phyloP scores from a whole-genome alignment of 2,329 filamentous ascomycete species.

The Chaetomiaceae sp. region DNA sequence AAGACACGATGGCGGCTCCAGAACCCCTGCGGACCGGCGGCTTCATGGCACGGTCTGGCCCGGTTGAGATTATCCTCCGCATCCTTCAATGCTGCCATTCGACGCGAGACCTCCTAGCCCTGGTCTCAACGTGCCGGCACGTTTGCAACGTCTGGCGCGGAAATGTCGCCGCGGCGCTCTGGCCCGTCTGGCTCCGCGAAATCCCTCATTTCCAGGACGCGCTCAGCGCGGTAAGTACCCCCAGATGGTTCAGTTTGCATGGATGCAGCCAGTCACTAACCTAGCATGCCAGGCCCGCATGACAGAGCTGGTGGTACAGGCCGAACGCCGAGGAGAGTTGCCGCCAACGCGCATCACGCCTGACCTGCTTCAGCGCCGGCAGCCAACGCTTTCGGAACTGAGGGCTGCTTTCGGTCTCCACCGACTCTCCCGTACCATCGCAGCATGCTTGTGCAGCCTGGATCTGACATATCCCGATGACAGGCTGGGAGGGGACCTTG shows the following conservation, averaged over 20 bases:
- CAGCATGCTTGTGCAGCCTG: neutral
- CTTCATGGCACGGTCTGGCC: neutral
- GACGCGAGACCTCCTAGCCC: neutral
- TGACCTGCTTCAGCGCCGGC: neutral
- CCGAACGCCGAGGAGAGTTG: neutral
- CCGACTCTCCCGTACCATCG: neutral
- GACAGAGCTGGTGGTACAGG: slow-evolving; percentile 6
- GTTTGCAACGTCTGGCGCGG: neutral
- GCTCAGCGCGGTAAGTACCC: slow-evolving; percentile 1
- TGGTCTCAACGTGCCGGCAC: neutral
- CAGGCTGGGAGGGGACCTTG: neutral
- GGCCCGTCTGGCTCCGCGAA: slow-evolving; percentile 4
- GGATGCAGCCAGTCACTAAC: neutral
- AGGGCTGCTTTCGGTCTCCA: slow-evolving; percentile 1
- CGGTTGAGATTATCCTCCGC: neutral
- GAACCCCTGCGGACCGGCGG: too few species aligned
- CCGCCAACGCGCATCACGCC: slow-evolving; percentile 3
- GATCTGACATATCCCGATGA: neutral
- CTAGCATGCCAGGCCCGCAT: slow-evolving; percentile 3
- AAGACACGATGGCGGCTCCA: too few species aligned
- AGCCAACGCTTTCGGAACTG: neutral
- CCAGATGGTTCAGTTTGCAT: neutral
- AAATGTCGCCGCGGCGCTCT: neutral
- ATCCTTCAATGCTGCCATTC: neutral
- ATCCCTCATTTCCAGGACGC: slow-evolving; percentile 2